Evolutionary conservation across 2,329 filamentous ascomycete genomes (phyloP).

Genomic region (Colletotrichum tamarilloi): DNA sequence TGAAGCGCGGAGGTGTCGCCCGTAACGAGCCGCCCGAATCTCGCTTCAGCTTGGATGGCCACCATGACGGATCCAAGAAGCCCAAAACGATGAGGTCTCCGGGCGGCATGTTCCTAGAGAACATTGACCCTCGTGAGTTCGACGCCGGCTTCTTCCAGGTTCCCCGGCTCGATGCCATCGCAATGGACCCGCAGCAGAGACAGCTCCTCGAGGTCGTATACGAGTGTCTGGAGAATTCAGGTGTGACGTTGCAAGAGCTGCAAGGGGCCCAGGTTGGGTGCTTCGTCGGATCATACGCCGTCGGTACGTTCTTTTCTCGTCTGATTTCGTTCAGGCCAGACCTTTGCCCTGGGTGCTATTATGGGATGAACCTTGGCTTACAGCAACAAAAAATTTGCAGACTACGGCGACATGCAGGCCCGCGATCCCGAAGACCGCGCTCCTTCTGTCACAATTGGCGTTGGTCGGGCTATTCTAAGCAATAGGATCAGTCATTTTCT

Average conservation of each 20-base stretch:
- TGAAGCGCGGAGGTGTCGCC: too few species aligned
- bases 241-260: conserved; percentile 4
- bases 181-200: conserved; percentile 48
- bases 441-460: conserved; percentile 34
- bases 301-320: too few species aligned
- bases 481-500: conserved; percentile 52
- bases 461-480: conserved; percentile 40
- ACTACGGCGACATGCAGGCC: neutral
- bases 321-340: too few species aligned
- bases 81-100: too few species aligned
- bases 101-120: too few species aligned
- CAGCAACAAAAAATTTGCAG: neutral
- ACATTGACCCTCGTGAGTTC: conserved; percentile 20
- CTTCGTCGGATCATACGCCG: neutral
- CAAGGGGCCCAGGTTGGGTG: neutral
- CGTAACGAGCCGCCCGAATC: too few species aligned
- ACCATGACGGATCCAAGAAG: too few species aligned
- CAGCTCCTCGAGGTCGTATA: conserved; percentile 47
- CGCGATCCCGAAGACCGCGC: conserved; percentile 3
- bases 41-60: too few species aligned
- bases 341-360: too few species aligned
- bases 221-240: conserved; percentile 42
- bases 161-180: conserved; percentile 39
- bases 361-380: too few species aligned
- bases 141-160: conserved; percentile 45